Conservation (phyloP, 2,329 filamentous ascomycete genomes). For the Colletotrichum chrysophilum region DNA sequence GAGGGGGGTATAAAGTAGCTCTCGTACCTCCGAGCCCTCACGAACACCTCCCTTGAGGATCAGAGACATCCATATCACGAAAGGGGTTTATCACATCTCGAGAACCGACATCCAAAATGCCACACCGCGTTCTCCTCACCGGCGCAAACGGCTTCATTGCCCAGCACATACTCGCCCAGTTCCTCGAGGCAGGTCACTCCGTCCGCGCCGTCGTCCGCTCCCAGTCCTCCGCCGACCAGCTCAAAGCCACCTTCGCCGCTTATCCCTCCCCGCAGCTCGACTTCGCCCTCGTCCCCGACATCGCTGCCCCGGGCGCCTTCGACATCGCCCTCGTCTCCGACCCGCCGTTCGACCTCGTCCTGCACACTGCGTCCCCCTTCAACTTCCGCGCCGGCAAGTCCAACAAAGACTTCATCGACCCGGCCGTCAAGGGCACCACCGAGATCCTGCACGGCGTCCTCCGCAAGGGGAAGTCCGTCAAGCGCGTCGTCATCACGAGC, state of each 20-base stretch:
- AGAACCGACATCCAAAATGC: neutral
- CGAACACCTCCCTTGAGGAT: too few species aligned
- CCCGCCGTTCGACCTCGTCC: slow-evolving; percentile 72
- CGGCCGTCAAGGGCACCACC: slow-evolving; percentile 58
- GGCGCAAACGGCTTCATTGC: slow-evolving; percentile 49
- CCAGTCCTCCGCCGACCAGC: neutral
- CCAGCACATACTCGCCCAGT: slow-evolving; percentile 39
- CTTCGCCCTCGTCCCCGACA: slow-evolving; percentile 37
- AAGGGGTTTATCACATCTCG: neutral
- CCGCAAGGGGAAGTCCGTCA: slow-evolving; percentile 54
- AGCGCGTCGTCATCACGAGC: slow-evolving; percentile 64
- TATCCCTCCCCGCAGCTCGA: slow-evolving; percentile 20
- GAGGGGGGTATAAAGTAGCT: neutral
- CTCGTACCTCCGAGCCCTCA: neutral
- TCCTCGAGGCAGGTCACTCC: slow-evolving; percentile 39
- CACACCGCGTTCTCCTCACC: slow-evolving; percentile 31
- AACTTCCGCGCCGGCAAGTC: slow-evolving; percentile 66
- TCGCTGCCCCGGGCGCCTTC: slow-evolving; percentile 36
- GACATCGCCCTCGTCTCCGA: slow-evolving; percentile 35
- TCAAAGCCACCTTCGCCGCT: neutral
- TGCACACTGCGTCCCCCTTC: slow-evolving; percentile 79
- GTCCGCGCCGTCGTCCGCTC: slow-evolving; percentile 44
- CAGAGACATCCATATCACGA: too few species aligned
- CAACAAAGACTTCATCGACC: slow-evolving; percentile 54
- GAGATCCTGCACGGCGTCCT: slow-evolving; percentile 55